Conservation (phyloP, 2,329 filamentous ascomycete species). For the Sporothrix mexicana region DNA sequence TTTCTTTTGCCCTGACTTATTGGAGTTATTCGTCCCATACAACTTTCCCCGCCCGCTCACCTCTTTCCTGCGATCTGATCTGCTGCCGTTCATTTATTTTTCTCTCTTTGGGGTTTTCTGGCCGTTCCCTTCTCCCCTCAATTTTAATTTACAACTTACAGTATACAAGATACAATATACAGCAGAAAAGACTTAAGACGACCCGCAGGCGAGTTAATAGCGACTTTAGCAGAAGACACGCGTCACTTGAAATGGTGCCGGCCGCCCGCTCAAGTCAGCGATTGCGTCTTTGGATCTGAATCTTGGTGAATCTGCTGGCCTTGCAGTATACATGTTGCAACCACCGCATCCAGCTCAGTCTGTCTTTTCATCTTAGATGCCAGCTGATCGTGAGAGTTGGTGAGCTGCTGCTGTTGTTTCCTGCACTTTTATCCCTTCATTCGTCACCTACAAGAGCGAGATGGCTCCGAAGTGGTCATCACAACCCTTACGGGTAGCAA, state of each 20-base stretch:
- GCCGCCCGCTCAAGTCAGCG: not conserved
- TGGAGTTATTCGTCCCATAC: not conserved
- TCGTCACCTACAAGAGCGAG: not conserved
- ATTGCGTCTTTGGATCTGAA: slow-evolving; percentile 1
- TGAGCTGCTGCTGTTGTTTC: not conserved
- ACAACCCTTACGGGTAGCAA: slow-evolving; percentile 18
- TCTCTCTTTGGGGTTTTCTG: not conserved
- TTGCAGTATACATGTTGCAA: slow-evolving; percentile 6
- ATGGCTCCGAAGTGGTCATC: slow-evolving; percentile 30
- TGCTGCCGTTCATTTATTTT: slow-evolving; percentile 1
- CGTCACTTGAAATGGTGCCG: slow-evolving; percentile 13
- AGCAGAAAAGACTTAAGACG: not conserved
- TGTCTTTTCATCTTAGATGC: not conserved
- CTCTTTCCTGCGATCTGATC: not conserved
- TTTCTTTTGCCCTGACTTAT: not conserved
- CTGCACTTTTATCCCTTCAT: not conserved
- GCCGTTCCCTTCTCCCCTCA: not conserved
- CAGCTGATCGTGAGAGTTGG: not conserved
- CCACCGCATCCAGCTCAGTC: not conserved
- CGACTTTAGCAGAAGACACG: not conserved
- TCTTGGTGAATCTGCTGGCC: too few species aligned
- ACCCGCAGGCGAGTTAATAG: not conserved
- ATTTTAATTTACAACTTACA: not conserved
- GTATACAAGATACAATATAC: not conserved
- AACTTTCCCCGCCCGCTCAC: slow-evolving; percentile 4